A percentile compares a stretch with the other conserved stretches of the same genome.
Conservation (phyloP, 345 rosid genomes). For the Clausena lansium region DNA sequence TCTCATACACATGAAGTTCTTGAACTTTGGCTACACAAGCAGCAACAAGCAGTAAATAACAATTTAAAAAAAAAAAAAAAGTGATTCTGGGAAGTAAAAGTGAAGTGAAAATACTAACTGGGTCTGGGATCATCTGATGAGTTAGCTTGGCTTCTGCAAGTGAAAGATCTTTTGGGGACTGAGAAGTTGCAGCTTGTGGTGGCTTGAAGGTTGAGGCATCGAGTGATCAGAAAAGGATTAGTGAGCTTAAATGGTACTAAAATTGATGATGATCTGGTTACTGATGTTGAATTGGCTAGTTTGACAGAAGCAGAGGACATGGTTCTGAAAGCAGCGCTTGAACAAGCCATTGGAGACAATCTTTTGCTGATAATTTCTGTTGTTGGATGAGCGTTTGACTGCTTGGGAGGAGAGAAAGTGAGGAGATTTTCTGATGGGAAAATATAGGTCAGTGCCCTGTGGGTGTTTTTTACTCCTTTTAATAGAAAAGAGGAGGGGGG, state of each 20-base stretch:
- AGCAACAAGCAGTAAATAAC: background rate
- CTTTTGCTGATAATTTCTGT: background rate
- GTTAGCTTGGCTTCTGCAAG: slow-evolving; percentile 46
- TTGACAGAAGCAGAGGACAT: slow-evolving; percentile 26
- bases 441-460: too few relatives aligned
- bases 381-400: background rate
- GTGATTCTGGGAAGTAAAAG: background rate
- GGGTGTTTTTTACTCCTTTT: too few relatives aligned
- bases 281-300: slow-evolving; percentile 21
- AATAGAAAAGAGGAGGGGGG: too few relatives aligned
- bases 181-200: slow-evolving; percentile 9
- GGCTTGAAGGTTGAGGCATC: background rate
- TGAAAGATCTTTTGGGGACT: slow-evolving; percentile 32
- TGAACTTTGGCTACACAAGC: slow-evolving; percentile 49
- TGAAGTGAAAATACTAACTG: slow-evolving; percentile 21
- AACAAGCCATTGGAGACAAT: slow-evolving; percentile 32
- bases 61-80: background rate
- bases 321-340: slow-evolving; percentile 27
- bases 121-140: slow-evolving; percentile 30
- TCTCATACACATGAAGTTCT: slow-evolving; percentile 68
- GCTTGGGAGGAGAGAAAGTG: background rate
- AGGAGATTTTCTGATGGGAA: background rate
- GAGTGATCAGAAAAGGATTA: slow-evolving; percentile 15
- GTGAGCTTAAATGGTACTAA: slow-evolving; percentile 13
- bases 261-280: slow-evolving; percentile 9